Conservation (phyloP, 257 asterid genomes). For the Primulina huaijiensis region DNA sequence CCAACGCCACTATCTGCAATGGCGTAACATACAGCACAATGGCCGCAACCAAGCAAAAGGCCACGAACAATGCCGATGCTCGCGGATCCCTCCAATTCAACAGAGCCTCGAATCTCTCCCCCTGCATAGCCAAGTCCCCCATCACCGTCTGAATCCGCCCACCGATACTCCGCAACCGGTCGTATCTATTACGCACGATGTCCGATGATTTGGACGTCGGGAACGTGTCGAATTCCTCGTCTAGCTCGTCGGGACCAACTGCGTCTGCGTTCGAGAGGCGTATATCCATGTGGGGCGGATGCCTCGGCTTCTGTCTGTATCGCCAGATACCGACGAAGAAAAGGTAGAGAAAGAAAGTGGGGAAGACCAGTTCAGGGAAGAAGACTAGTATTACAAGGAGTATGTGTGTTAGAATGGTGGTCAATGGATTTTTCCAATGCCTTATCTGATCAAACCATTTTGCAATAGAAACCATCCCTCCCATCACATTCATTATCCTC, state of each 20-base stretch:
- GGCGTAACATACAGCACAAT: slow-evolving; percentile 61
- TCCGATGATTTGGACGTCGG: slow-evolving; percentile 59
- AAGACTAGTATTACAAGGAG: slow-evolving; percentile 52
- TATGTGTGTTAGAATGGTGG: slow-evolving; percentile 68
- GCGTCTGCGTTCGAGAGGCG: slow-evolving; percentile 68
- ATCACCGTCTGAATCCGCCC: slow-evolving; percentile 73
- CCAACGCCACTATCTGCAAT: slow-evolving; percentile 44
- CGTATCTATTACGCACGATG: slow-evolving; percentile 65
- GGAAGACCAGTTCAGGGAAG: slow-evolving; percentile 60
- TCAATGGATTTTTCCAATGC: slow-evolving; percentile 77
- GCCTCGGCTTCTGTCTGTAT: slow-evolving; percentile 71
- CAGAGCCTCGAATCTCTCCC: slow-evolving; percentile 61
- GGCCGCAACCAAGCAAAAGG: slow-evolving; percentile 57
- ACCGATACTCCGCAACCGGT: slow-evolving; percentile 66
- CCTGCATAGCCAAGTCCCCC: slow-evolving; percentile 82
- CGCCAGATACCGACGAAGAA: slow-evolving; percentile 68
- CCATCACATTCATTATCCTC: slow-evolving; percentile 46
- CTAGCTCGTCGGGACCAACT: slow-evolving; percentile 54
- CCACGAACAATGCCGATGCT: slow-evolving; percentile 68
- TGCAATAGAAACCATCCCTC: slow-evolving; percentile 38
- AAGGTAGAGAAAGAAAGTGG: slow-evolving; percentile 65
- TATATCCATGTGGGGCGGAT: slow-evolving; percentile 88
- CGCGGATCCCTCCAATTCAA: slow-evolving; percentile 81
- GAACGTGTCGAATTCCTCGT: slow-evolving; percentile 75
- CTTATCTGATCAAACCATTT: slow-evolving; percentile 76